Evolutionary conservation across 306 rosid genomes (phyloP).

Genomic region (Sesbania bispinosa): DNA sequence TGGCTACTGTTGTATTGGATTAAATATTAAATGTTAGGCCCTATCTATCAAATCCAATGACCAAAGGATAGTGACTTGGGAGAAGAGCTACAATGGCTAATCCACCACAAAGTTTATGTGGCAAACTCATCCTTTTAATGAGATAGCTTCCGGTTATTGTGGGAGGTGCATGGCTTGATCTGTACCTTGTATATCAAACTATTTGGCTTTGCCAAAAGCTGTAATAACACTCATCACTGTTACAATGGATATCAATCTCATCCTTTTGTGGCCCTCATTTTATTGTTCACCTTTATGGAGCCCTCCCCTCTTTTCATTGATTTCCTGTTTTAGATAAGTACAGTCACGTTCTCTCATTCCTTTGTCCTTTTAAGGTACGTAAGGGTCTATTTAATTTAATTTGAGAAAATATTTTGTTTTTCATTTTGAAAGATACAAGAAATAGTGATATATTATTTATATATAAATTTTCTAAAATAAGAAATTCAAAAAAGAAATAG

Average conservation of each 20-base stretch:
- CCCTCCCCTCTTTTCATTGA: not conserved
- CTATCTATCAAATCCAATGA: constrained; percentile 6
- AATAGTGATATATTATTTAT: too few relatives aligned
- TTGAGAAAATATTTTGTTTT: too few relatives aligned
- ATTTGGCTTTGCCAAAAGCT: not conserved
- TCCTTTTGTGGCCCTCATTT: not conserved
- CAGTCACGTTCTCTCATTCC: not conserved
- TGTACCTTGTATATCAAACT: not conserved
- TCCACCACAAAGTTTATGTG: constrained; percentile 17
- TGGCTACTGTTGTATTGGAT: not conserved
- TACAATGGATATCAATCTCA: constrained; percentile 23
- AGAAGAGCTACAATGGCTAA: not conserved
- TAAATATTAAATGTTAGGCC: not conserved
- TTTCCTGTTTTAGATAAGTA: not conserved
- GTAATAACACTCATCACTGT: not conserved
- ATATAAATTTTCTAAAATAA: too few relatives aligned
- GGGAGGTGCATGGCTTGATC: not conserved
- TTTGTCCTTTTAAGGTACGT: not conserved
- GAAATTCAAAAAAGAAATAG: too few relatives aligned
- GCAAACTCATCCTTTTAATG: constrained; percentile 19
- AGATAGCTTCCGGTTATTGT: not conserved
- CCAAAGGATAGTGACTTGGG: not conserved
- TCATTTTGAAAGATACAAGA: too few relatives aligned
- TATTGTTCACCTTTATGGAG: too few relatives aligned
- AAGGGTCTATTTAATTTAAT: too few relatives aligned